Percentiles rank a stretch among this genome's conserved stretches.
Conservation (phyloP, 2,329 filamentous ascomycete genomes). For the Xylaria sp. region DNA sequence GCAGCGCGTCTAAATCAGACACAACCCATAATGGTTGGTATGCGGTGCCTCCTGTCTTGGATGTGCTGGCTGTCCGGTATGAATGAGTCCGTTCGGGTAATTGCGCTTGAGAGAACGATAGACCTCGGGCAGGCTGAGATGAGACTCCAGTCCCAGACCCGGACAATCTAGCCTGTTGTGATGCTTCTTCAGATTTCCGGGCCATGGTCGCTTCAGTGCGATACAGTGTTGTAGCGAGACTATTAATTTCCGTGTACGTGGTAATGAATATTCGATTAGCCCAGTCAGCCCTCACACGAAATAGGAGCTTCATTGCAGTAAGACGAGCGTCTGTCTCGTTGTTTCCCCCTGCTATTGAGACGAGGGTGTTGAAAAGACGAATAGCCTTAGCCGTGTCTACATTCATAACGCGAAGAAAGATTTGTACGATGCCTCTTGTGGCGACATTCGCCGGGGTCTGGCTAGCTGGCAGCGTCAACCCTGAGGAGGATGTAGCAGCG, state of each 20-base stretch:
- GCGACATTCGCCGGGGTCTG: conserved; percentile 73
- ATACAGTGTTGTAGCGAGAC: conserved; percentile 73
- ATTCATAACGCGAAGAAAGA: conserved; percentile 78
- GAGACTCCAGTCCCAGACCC: conserved; percentile 51
- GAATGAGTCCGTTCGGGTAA: conserved; percentile 50
- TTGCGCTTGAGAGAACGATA: conserved; percentile 58
- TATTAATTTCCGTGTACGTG: conserved; percentile 71
- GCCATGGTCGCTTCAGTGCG: conserved; percentile 63
- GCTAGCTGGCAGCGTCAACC: conserved; percentile 30
- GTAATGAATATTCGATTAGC: conserved; percentile 77
- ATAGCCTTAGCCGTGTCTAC: conserved; percentile 68
- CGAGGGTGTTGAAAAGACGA: conserved; percentile 65
- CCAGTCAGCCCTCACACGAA: conserved; percentile 83
- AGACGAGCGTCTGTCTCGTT: conserved; percentile 72
- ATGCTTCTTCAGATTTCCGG: conserved; percentile 59
- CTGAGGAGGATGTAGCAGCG: conserved; percentile 29
- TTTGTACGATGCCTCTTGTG: conserved; percentile 70
- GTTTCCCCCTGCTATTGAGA: conserved; percentile 66
- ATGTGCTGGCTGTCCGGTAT: conserved; percentile 50
- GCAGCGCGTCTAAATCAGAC: conserved; percentile 62
- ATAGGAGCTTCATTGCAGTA: conserved; percentile 77
- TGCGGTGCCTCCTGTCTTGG: conserved; percentile 40
- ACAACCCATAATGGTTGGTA: conserved; percentile 64
- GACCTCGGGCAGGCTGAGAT: conserved; percentile 55
- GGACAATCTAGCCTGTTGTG: conserved; percentile 50